Base-by-base conservation (phyloP, 2,329 filamentous ascomycete genomes). In the Aphanocladium album region DNA sequence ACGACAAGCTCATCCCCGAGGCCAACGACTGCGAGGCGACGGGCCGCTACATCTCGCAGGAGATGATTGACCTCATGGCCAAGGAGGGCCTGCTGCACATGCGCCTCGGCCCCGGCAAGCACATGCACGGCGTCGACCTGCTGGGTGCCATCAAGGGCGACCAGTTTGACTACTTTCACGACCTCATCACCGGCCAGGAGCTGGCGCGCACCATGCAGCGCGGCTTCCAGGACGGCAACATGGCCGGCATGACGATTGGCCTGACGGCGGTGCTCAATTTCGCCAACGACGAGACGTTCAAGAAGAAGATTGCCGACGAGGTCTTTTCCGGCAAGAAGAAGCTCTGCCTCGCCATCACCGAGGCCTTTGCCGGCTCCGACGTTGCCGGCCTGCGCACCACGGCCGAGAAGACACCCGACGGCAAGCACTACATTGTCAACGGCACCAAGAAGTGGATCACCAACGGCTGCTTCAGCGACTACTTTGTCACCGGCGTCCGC, bases 91-190 rank as follows among this genome's bases (percentile, higher is more conserved):
- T 96, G 47, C 76, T 95, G 50, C 90, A 90, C 67, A 93, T 95
- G 89, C 85, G 90, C 16, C 76, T 96, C 51, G 91, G 91, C 0
- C 91, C 91, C 0, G 91, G 91, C 14, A 89, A 89, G 76, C 91
- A 96, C 73, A 76, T 96, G 57, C 84, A 92, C 68, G 89, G 89
- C 21, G 82, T 88, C 37, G 79, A 82, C 17, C 75, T 96, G 43
- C 75, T 93, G 62, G 90, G 89, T 49, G 88, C 80, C 17, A 81
- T 92, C 59, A 84, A 89, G 69, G 89, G 89, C 55, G 85, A 91
- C 73, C 88, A 93, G 64, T 96, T 93, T 67, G 90, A 96, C 73
- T 93, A 92, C 74, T 90, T 96, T 75, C 90, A 95, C 73, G 91
- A 95, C 71, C 72, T 95, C 71, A 84, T 96, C 65, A 79, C 89